A percentile compares a stretch with the other conserved stretches of the same genome.
phyloP scores from a whole-genome alignment of 106 monocot genomes.

The Triglochin maritima region DNA sequence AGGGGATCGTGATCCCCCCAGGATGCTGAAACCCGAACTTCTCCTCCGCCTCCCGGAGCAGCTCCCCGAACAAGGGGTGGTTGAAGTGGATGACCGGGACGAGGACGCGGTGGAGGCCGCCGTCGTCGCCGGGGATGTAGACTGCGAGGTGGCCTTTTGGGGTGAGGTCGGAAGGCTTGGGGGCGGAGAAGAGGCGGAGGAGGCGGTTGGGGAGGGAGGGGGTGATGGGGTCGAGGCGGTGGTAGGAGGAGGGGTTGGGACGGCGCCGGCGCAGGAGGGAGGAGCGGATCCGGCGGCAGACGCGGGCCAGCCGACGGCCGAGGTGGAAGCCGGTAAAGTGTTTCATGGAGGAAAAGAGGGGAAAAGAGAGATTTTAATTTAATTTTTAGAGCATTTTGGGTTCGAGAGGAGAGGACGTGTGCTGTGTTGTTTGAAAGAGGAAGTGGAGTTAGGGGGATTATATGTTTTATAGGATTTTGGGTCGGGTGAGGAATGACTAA shows the following conservation, averaged over 20 bases:
- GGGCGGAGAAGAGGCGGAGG: not conserved
- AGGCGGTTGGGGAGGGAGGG: not conserved
- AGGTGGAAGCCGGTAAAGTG: slow-evolving; percentile 5
- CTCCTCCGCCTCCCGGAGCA: slow-evolving; percentile 50
- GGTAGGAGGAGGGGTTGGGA: not conserved
- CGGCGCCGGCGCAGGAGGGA: not conserved
- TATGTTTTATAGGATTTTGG: no score
- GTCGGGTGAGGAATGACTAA: no score
- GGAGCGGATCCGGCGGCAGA: slow-evolving; percentile 2
- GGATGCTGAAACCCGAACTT: slow-evolving; percentile 51
- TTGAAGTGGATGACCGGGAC: slow-evolving; percentile 70
- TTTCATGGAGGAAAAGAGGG: slow-evolving; percentile 3
- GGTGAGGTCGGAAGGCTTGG: not conserved
- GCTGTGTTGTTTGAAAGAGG: no score
- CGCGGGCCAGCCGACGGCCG: slow-evolving; percentile 3
- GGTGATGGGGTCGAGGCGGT: not conserved
- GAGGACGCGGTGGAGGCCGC: slow-evolving; percentile 17
- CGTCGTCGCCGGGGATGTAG: slow-evolving; percentile 26
- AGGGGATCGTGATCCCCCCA: slow-evolving; percentile 64
- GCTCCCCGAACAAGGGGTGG: slow-evolving; percentile 63
- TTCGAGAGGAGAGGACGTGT: no score
- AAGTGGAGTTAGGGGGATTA: no score
- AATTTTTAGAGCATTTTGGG: not conserved
- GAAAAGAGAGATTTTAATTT: not conserved
- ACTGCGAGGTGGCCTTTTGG: slow-evolving; percentile 66